Evolutionary conservation across 257 asterid species (phyloP).

Genomic region (Solanum virginianum): DNA sequence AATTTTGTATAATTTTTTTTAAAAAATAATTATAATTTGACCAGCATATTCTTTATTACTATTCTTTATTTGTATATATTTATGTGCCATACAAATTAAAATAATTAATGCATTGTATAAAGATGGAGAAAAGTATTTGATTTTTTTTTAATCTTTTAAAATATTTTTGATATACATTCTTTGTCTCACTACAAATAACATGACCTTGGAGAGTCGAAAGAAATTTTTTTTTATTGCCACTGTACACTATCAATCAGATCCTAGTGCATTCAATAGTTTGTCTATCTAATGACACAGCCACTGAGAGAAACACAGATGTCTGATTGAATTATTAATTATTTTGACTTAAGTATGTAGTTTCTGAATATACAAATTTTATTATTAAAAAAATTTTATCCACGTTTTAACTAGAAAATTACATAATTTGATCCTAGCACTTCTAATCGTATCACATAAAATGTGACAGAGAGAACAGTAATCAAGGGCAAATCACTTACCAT

Average conservation of each 20-base stretch:
- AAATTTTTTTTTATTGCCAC: background rate
- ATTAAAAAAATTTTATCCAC: background rate
- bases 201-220: background rate
- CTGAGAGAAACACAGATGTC: no score
- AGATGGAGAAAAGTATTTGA: background rate
- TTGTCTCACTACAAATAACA: background rate
- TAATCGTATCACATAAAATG: background rate
- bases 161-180: no score
- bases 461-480: background rate
- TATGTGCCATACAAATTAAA: background rate
- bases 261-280: no score
- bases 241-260: no score
- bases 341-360: background rate
- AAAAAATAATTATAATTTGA: background rate
- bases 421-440: background rate
- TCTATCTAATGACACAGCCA: no score
- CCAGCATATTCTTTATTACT: background rate
- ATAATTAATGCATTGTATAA: background rate
- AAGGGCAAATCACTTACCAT: background rate
- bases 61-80: background rate
- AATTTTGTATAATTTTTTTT: background rate
- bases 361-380: background rate
- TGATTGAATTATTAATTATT: background rate
- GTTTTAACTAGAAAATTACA: background rate
- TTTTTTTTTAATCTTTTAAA: background rate